These are phyloP conservation scores for Ophiocordyceps camponoti-leonardi DNA, from an alignment of 2,329 filamentous ascomycete genomes.

Conservation along the genomic window DNA sequence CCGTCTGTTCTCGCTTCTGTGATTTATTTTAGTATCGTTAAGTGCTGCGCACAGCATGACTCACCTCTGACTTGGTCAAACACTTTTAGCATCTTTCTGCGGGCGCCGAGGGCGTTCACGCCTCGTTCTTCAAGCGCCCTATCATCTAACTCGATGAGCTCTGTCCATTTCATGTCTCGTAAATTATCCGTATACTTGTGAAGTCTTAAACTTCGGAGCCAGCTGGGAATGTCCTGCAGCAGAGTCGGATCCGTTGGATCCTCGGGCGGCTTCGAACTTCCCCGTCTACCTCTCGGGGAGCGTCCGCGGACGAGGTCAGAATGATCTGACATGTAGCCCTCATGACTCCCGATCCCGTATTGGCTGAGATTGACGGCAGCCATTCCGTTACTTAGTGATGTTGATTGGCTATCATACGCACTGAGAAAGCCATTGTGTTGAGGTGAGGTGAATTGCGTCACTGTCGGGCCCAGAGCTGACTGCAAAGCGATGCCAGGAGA, in stretches of 20 bases:
- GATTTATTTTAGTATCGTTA: neutral
- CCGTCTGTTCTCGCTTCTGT: neutral
- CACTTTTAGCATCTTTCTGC: conserved; percentile 97
- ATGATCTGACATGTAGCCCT: conserved; percentile 86
- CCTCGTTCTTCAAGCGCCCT: conserved; percentile 83
- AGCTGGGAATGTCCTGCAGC: conserved; percentile 87
- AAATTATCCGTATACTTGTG: conserved; percentile 99
- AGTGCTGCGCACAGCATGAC: conserved; percentile 7
- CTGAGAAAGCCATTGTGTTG: conserved; percentile 90
- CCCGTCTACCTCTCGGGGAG: conserved; percentile 79
- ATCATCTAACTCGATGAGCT: conserved; percentile 81
- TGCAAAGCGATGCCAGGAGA: conserved; percentile 82
- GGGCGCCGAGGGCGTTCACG: conserved; percentile 84
- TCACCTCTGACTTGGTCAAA: conserved; percentile 85
- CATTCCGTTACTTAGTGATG: conserved; percentile 55
- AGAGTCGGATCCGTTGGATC: conserved; percentile 85
- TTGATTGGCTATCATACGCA: conserved; percentile 62
- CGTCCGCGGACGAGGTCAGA: conserved; percentile 81
- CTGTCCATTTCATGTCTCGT: conserved; percentile 94
- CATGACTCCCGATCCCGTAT: conserved; percentile 51
- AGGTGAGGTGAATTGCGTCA: conserved; percentile 65
- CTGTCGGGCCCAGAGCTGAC: conserved; percentile 33
- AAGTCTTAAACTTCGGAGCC: conserved; percentile 82
- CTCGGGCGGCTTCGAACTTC: conserved; percentile 93
- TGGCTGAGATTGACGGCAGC: conserved; percentile 54